Evolutionary conservation across 805 yeast genomes (phyloP), one percentile per base, ranked within the genome.

Genomic region (Starmera amethionina): DNA sequence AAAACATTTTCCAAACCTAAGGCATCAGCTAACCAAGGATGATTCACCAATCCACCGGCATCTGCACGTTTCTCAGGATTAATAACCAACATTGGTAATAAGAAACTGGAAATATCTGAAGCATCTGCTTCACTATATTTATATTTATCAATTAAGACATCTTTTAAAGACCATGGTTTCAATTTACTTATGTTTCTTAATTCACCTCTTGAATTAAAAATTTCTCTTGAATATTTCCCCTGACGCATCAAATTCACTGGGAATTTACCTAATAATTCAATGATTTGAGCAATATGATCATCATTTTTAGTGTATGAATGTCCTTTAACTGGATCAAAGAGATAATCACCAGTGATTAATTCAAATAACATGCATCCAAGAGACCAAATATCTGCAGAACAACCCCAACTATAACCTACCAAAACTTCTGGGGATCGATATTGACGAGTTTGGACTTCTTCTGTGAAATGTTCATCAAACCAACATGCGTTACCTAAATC

Each of bases 311-410:
- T 59, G 62, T 86, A 90, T 5, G 82, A 67, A 41, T 73, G 75
- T 1, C 89, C 88, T 45, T 76, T 76, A 35, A 59, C 62, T 1
- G 98, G 98, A 58, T 90, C 97, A 59, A 90, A 93, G 38, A 93
- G 61, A 54, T 89, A 89, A 60, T 90, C 97, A 4, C 97, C 97
- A 0, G 98, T 90, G 35, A 90, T 61, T 19, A 93, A 68, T 64
- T 93, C 98, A 62, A 93, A 93, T 1, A 84, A 68, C 52, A 93
- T 63, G 63, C 97, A 89, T 0, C 95, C 97, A 52, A 84, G 68
- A n/a, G 96, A 84, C 98, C 98, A 93, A 37, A 90, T 73, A 62
- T 93, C 98, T 1, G 94, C 81, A 40, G 90, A 79, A 39, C 95
- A 88, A 1, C 98, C 98, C 98, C 98, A 93, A 29, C 75, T 69